Percentiles rank a stretch among this genome's conserved stretches.
These are phyloP conservation scores for Begonia masoniana DNA, from an alignment of 306 rosid genomes.

Conservation along the genomic window DNA sequence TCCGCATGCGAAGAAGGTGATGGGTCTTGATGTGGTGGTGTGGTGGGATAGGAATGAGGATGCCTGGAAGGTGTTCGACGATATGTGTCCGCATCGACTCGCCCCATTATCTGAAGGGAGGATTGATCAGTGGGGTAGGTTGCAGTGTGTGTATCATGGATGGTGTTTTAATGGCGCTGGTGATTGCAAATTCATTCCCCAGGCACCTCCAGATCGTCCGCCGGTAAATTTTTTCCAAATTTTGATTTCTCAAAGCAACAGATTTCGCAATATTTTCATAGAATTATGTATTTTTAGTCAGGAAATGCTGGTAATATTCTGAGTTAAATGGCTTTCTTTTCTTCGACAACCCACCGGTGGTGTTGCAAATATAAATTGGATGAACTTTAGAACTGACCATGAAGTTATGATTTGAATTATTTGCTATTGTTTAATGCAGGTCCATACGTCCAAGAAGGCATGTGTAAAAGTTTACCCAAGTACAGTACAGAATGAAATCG, in stretches of 20 bases:
- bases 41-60: slow-evolving; percentile 82
- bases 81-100: slow-evolving; percentile 75
- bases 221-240: slow-evolving; percentile 25
- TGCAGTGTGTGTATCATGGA: slow-evolving; percentile 90
- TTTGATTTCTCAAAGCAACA: too few relatives aligned
- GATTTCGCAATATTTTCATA: too few relatives aligned
- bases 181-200: slow-evolving; percentile 73
- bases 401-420: too few relatives aligned
- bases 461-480: slow-evolving; percentile 74
- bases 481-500: slow-evolving; percentile 54
- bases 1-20: slow-evolving; percentile 60
- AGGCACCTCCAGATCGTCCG: slow-evolving; percentile 66
- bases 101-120: slow-evolving; percentile 91
- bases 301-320: too few relatives aligned
- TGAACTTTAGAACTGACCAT: too few relatives aligned
- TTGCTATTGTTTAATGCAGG: slow-evolving; percentile 27
- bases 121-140: slow-evolving; percentile 81
- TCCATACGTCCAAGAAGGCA: slow-evolving; percentile 60
- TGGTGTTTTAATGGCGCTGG: slow-evolving; percentile 88
- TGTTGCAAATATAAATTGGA: too few relatives aligned
- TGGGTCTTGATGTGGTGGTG: slow-evolving; percentile 77
- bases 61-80: slow-evolving; percentile 78
- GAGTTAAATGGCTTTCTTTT: too few relatives aligned
- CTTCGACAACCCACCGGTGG: too few relatives aligned
- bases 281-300: too few relatives aligned